These are phyloP conservation scores for Kwoniella shivajii DNA, from an alignment of 1,284 basidiomycete species.

Conservation along the genomic window DNA sequence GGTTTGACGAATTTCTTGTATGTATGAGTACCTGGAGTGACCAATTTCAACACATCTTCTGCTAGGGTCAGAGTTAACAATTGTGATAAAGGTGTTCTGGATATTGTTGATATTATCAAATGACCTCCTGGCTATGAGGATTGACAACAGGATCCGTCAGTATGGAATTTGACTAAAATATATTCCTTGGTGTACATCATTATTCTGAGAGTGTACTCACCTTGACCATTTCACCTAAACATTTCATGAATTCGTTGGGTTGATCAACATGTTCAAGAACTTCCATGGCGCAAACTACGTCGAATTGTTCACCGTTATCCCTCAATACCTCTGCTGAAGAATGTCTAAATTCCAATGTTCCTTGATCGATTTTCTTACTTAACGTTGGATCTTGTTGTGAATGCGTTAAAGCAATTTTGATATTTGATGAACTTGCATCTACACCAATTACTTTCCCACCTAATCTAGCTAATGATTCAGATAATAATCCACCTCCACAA, in stretches of 20 bases:
- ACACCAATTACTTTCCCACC: conserved; percentile 85
- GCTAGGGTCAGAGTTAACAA: conserved; percentile 88
- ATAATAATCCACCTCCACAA: conserved; percentile 91
- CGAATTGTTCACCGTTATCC: conserved; percentile 65
- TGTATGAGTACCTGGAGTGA: conserved; percentile 88
- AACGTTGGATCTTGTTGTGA: conserved; percentile 74
- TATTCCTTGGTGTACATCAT: not conserved
- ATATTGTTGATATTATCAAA: conserved; percentile 93
- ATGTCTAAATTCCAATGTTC: conserved; percentile 67
- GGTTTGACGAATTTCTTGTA: conserved; percentile 90
- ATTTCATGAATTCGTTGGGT: conserved; percentile 78
- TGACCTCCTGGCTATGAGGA: conserved; percentile 82
- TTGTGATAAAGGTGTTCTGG: conserved; percentile 87
- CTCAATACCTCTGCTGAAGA: conserved; percentile 73
- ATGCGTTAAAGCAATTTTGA: conserved; percentile 81
- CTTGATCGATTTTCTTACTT: conserved; percentile 27
- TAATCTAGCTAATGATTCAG: conserved; percentile 86
- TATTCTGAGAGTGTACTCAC: conserved; percentile 60
- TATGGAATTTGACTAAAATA: too few relatives aligned
- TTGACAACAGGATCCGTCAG: too few relatives aligned
- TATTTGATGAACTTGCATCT: conserved; percentile 86
- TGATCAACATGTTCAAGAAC: conserved; percentile 97
- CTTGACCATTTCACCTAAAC: conserved; percentile 81
- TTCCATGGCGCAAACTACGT: conserved; percentile 97
- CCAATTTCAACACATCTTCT: conserved; percentile 79